A percentile compares a stretch with the other conserved stretches of the same genome.
Conservation (phyloP, 2,329 filamentous ascomycete species). For the Fusarium algeriense region DNA sequence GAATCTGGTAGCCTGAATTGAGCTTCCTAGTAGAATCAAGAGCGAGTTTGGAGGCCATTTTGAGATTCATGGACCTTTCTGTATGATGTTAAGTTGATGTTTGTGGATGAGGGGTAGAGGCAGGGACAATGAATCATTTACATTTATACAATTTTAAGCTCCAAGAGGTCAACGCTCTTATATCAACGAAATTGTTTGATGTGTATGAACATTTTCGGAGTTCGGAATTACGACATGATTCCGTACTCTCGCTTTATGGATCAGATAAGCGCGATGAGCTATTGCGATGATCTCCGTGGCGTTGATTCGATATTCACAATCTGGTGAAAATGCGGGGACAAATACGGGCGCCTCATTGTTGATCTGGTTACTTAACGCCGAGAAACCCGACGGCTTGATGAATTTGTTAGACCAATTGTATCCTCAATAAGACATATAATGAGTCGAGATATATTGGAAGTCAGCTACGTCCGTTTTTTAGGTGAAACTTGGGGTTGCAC, state of each 20-base stretch:
- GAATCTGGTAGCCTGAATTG: conserved; percentile 66
- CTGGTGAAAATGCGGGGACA: not conserved
- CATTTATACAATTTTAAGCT: conserved; percentile 4
- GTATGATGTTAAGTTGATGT: not conserved
- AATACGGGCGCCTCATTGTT: not conserved
- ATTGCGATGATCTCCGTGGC: not conserved
- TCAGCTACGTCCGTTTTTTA: too few relatives aligned
- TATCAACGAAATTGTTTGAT: not conserved
- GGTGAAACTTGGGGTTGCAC: not conserved
- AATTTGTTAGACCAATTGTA: not conserved
- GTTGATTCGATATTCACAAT: not conserved
- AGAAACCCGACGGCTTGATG: not conserved
- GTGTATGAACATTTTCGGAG: not conserved
- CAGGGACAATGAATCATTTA: conserved; percentile 15
- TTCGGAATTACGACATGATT: not conserved
- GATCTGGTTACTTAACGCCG: not conserved
- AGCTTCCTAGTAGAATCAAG: conserved; percentile 65
- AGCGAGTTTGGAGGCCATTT: conserved; percentile 61
- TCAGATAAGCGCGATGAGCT: not conserved
- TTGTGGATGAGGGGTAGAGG: conserved; percentile 20
- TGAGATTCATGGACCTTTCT: conserved; percentile 40
- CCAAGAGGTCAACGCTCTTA: not conserved
- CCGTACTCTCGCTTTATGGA: not conserved
- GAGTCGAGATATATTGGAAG: too few relatives aligned
- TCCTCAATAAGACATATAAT: not conserved